Percentiles rank a stretch among this genome's conserved stretches.
phyloP scores from a whole-genome alignment of 2,329 filamentous ascomycete genomes.

The Amphichorda felina region DNA sequence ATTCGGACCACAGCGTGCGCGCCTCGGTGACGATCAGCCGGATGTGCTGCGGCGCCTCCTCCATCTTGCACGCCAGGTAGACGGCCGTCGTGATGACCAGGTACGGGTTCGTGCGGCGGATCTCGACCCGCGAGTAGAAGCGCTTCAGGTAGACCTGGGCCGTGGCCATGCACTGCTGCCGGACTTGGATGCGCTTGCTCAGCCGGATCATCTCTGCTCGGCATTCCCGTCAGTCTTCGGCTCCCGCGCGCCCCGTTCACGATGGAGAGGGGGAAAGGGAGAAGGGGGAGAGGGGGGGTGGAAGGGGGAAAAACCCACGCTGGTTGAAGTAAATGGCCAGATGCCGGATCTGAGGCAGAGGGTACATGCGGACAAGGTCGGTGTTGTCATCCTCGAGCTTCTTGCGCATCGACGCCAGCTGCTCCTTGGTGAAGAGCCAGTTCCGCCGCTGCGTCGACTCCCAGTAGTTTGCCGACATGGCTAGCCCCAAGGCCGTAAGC shows the following conservation, averaged over 20 bases:
- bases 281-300: no score
- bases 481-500: conserved; percentile 2
- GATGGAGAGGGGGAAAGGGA: neutral
- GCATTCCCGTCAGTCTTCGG: neutral
- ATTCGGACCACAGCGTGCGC: conserved; percentile 72
- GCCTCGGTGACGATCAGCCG: conserved; percentile 81
- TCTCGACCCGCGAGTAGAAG: conserved; percentile 85
- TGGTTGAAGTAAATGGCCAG: conserved; percentile 88
- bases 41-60: conserved; percentile 95
- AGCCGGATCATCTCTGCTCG: conserved; percentile 64
- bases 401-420: conserved; percentile 63
- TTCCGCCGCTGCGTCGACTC: conserved; percentile 80
- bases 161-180: conserved; percentile 88
- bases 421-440: conserved; percentile 83
- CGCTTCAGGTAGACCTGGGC: conserved; percentile 91
- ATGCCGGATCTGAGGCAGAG: conserved; percentile 69
- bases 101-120: conserved; percentile 86
- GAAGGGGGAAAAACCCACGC: no score
- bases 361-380: conserved; percentile 63
- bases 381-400: conserved; percentile 68
- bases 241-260: no score
- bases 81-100: conserved; percentile 86
- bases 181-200: conserved; percentile 69
- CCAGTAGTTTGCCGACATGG: conserved; percentile 95
- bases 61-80: conserved; percentile 95